phyloP scores from a whole-genome alignment of 805 yeast species.

The Candida golubevii region DNA sequence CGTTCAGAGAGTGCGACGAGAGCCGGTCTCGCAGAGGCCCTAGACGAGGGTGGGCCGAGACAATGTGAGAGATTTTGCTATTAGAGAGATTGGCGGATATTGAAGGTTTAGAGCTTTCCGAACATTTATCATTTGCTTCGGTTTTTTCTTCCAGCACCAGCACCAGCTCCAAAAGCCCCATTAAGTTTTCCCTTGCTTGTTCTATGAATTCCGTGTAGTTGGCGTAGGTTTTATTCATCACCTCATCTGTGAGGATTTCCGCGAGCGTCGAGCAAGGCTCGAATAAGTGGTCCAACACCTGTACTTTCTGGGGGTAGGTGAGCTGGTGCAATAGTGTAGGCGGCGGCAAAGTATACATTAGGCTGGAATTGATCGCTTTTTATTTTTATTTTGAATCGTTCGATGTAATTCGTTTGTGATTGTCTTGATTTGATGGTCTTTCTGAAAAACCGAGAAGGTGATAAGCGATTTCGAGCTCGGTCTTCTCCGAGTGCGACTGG shows the following conservation, averaged over 20 bases:
- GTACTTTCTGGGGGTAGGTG: slow-evolving; percentile 24
- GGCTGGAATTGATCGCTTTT: too few relatives aligned
- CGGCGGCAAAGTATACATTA: slow-evolving; percentile 10
- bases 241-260: slow-evolving; percentile 27
- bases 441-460: too few relatives aligned
- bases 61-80: slow-evolving; percentile 48
- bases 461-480: too few relatives aligned
- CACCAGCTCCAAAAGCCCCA: slow-evolving; percentile 23
- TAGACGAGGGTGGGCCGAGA: slow-evolving; percentile 88
- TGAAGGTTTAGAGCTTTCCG: slow-evolving; percentile 21
- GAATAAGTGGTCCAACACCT: slow-evolving; percentile 52
- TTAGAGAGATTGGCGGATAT: slow-evolving; percentile 26
- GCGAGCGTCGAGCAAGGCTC: slow-evolving; percentile 56
- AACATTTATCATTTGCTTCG: neutral
- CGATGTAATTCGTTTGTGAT: too few relatives aligned
- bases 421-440: too few relatives aligned
- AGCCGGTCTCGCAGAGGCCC: slow-evolving; percentile 58
- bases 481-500: too few relatives aligned
- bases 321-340: slow-evolving; percentile 12
- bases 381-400: too few relatives aligned
- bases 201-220: slow-evolving; percentile 42
- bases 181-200: slow-evolving; percentile 34
- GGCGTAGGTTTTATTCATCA: slow-evolving; percentile 18
- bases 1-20: slow-evolving; percentile 62
- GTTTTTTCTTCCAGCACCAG: slow-evolving; percentile 2